Base-by-base conservation (phyloP, 352 stramenopile species). In the Ophiocytium majus region DNA sequence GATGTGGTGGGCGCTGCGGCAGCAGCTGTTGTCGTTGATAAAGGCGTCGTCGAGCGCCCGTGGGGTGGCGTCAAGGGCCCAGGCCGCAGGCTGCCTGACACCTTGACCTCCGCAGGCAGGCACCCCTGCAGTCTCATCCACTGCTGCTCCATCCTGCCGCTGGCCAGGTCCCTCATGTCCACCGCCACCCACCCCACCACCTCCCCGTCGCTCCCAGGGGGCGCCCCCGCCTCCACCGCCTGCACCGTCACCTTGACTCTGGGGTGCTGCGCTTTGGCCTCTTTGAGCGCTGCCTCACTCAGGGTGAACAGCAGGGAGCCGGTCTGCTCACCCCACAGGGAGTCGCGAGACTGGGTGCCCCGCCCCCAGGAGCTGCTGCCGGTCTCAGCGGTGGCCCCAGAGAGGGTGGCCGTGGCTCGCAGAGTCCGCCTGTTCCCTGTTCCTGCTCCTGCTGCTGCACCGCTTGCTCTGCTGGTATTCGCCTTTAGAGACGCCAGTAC, bases 111-210 rank as follows among this genome's bases (percentile, higher is more conserved):
- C 28, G 83, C 83, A 50, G 83, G 83, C 32, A 64, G 83, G 43
- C 78, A 79, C 33, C 83, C 83, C 83, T 87, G 83, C 23, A 87
- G 64, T 64, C 81, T 83, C 0, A 87, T 78, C 83, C 79, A 87
- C 23, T 87, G 78, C 79, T 87, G 76, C 43, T 87, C 71, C 23
- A 81, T 35, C 14, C 79, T 76, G 36, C 83, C 57, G 28, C 83
- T 80, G n/a, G 78, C 83, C 31, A 87, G 83, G n/a, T 87, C 83
- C 17, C 83, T 79, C 78, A 83, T 83, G 64, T 87, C 83, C 35
- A 87, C 63, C 33, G 76, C 76, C 14, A 83, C 75, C 83, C 83
- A 87, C 10, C 83, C 83, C 33, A 87, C 78, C 32, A 80, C 34
- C 14, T 84, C 83, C 14, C 33, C 64, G 17, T 33, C 33, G 64